phyloP scores from a whole-genome alignment of 306 rosid genomes.

The Vicia villosa region DNA sequence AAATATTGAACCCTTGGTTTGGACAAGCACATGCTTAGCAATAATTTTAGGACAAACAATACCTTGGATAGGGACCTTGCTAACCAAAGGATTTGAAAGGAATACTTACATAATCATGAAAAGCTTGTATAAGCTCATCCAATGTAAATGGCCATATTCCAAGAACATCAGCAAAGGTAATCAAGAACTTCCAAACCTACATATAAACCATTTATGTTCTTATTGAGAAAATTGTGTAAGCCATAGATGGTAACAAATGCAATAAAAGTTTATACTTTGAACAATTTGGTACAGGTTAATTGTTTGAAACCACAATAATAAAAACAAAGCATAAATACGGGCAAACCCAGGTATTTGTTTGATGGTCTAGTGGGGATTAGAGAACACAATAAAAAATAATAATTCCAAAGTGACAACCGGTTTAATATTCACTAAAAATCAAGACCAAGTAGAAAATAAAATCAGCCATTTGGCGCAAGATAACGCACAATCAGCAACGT shows the following conservation, averaged over 20 bases:
- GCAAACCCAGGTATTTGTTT: constrained; percentile 19
- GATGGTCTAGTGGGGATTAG: neutral
- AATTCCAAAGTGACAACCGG: constrained; percentile 7
- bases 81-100: neutral
- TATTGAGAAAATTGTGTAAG: constrained; percentile 15
- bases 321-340: constrained; percentile 2
- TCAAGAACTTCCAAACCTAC: constrained; percentile 85
- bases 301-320: constrained; percentile 4
- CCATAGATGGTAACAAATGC: constrained; percentile 8
- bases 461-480: constrained; percentile 15
- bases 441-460: constrained; percentile 18
- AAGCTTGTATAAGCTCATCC: constrained; percentile 85
- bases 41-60: constrained; percentile 23
- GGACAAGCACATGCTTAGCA: neutral
- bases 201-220: constrained; percentile 34
- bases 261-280: neutral
- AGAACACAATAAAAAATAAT: neutral
- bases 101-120: constrained; percentile 75
- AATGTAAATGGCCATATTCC: constrained; percentile 83
- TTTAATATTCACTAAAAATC: constrained; percentile 1
- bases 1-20: neutral
- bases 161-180: constrained; percentile 74
- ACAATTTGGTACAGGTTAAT: constrained; percentile 4
- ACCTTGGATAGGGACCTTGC: constrained; percentile 1
- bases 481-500: constrained; percentile 27